Evolutionary conservation across 2,329 filamentous ascomycete genomes (phyloP).

Genomic region (Cadophora sp.): DNA sequence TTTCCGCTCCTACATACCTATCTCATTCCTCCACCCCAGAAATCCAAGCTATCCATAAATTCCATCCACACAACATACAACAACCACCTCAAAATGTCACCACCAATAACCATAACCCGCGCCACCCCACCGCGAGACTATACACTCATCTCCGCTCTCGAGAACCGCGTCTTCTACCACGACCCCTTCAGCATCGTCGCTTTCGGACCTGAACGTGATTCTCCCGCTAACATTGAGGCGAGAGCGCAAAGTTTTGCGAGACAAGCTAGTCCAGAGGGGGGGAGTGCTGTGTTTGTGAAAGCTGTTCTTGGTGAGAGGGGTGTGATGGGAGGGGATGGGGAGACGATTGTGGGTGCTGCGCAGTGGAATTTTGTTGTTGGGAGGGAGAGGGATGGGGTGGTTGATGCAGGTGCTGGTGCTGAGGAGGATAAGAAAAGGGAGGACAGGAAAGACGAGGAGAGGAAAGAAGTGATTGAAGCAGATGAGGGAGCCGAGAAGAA

Average conservation of each 20-base stretch:
- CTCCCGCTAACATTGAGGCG: constrained; percentile 1
- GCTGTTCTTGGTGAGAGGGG: constrained; percentile 25
- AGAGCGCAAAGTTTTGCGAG: constrained; percentile 21
- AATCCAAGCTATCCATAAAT: not conserved
- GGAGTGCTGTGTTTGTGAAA: constrained; percentile 26
- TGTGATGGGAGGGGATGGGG: constrained; percentile 1
- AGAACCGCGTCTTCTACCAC: constrained; percentile 27
- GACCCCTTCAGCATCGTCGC: constrained; percentile 29
- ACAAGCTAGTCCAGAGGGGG: constrained; percentile 1
- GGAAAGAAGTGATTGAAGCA: constrained; percentile 7
- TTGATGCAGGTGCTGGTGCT: constrained; percentile 24
- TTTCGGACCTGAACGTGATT: constrained; percentile 23
- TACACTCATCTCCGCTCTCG: constrained; percentile 25
- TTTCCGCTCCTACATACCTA: too few relatives aligned
- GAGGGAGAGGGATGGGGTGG: constrained; percentile 14
- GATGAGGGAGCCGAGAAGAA: constrained; percentile 12
- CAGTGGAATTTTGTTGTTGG: constrained; percentile 29
- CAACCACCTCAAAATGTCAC: not conserved
- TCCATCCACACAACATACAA: not conserved
- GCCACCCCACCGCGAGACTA: constrained; percentile 17
- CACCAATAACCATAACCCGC: constrained; percentile 11
- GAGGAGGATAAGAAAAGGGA: constrained; percentile 7
- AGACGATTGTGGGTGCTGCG: constrained; percentile 31
- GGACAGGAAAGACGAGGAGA: constrained; percentile 1
- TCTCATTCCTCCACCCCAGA: too few relatives aligned